phyloP scores from a whole-genome alignment of 345 rosid genomes.

The Noccaea bulbosa region DNA sequence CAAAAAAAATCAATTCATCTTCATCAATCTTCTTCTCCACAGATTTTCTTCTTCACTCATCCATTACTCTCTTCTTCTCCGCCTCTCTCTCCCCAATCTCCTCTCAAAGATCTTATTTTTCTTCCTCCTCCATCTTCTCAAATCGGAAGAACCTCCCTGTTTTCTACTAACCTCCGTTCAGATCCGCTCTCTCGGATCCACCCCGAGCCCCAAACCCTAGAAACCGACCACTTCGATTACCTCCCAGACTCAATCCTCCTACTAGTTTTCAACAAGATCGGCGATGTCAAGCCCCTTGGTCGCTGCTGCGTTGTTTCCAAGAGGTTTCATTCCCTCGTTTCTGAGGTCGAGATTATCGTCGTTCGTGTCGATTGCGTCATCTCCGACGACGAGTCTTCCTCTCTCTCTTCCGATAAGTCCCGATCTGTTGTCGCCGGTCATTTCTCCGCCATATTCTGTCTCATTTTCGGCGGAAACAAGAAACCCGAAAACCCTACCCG shows the following conservation, averaged over 20 bases:
- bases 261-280: slow-evolving; percentile 77
- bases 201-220: slow-evolving; percentile 42
- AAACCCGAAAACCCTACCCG: too few relatives aligned
- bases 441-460: slow-evolving; percentile 47
- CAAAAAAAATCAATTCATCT: too few relatives aligned
- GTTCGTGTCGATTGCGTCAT: slow-evolving; percentile 37
- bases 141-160: not conserved
- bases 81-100: too few relatives aligned
- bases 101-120: too few relatives aligned
- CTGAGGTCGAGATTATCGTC: too few relatives aligned
- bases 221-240: slow-evolving; percentile 77
- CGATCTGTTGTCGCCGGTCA: slow-evolving; percentile 43
- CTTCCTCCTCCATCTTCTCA: not conserved
- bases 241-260: slow-evolving; percentile 77
- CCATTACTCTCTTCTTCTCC: too few relatives aligned
- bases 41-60: too few relatives aligned
- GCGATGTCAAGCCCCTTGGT: slow-evolving; percentile 66
- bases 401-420: slow-evolving; percentile 49
- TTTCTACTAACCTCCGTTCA: slow-evolving; percentile 32
- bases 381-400: slow-evolving; percentile 56
- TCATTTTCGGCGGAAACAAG: too few relatives aligned
- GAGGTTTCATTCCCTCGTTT: slow-evolving; percentile 70
- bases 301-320: slow-evolving; percentile 52
- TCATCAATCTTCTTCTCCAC: too few relatives aligned
- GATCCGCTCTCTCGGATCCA: slow-evolving; percentile 62